Evolutionary conservation across 495 filamentous ascomycete genomes (phyloP).

Genomic region (Xylaria palmicola): DNA sequence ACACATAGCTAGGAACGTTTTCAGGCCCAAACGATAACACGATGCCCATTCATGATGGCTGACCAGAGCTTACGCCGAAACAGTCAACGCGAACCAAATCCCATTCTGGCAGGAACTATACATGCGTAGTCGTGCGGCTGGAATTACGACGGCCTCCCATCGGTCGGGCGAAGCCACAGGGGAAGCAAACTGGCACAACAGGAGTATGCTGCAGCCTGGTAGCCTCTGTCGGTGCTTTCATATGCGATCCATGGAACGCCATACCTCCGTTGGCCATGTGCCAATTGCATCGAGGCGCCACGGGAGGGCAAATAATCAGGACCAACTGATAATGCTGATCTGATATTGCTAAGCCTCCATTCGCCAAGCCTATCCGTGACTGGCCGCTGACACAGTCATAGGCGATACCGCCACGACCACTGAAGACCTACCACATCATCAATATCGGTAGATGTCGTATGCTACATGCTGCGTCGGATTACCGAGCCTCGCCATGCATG

Average conservation of each 20-base stretch:
- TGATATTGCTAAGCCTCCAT: neutral
- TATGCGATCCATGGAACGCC: neutral
- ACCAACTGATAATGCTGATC: neutral
- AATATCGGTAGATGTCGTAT: neutral
- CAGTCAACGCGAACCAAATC: no score
- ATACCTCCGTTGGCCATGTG: neutral
- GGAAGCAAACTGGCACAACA: neutral
- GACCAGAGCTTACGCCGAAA: no score
- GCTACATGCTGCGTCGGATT: neutral
- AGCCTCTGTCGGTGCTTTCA: neutral
- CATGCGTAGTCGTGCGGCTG: neutral
- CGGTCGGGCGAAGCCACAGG: neutral
- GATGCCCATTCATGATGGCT: no score
- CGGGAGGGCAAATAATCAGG: neutral
- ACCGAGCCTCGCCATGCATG: constrained; percentile 5
- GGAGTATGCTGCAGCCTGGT: neutral
- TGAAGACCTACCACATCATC: neutral
- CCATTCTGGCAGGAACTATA: neutral
- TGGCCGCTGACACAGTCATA: constrained; percentile 6
- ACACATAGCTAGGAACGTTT: no score
- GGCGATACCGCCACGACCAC: neutral
- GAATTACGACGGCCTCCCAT: neutral
- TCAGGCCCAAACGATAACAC: no score
- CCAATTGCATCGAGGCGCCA: neutral
- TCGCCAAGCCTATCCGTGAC: neutral